A percentile compares a stretch with the other conserved stretches of the same genome.
Evolutionary conservation across 208 protist species (phyloP).

Genomic region (Wallacemonas sp.): DNA sequence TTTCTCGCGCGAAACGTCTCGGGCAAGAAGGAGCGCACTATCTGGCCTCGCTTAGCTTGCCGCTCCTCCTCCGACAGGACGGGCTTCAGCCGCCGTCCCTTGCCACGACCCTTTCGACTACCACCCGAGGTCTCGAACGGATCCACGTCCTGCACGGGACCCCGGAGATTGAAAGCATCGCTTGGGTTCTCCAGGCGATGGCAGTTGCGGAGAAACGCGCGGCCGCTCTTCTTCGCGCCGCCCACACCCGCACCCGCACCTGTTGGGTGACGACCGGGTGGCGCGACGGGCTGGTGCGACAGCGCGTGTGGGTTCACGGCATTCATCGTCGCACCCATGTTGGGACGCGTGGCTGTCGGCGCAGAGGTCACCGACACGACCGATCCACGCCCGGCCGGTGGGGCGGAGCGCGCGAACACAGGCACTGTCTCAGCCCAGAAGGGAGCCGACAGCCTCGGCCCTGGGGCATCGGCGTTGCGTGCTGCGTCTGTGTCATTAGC

Average conservation of each 20-base stretch:
- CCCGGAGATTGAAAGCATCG: constrained; percentile 34
- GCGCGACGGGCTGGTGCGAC: too few species aligned
- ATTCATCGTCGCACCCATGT: too few species aligned
- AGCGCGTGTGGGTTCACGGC: too few species aligned
- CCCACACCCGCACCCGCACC: neutral
- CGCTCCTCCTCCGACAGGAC: constrained; percentile 16
- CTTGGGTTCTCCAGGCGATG: constrained; percentile 35
- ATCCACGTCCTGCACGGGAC: constrained; percentile 21
- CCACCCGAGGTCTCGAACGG: neutral
- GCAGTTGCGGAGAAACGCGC: constrained; percentile 32
- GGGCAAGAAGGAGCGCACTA: constrained; percentile 30
- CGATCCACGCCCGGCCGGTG: too few species aligned
- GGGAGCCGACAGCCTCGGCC: too few species aligned
- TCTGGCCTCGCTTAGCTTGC: constrained; percentile 16
- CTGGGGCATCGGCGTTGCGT: too few species aligned
- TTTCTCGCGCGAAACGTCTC: constrained; percentile 9
- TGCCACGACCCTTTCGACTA: neutral
- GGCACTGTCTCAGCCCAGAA: too few species aligned
- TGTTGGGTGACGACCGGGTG: too few species aligned
- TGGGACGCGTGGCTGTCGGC: too few species aligned
- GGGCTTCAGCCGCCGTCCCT: neutral
- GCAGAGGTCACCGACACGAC: too few species aligned
- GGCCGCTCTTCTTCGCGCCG: neutral
- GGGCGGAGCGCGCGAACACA: too few species aligned
- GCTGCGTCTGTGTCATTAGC: too few species aligned